Percentiles rank a stretch among this genome's conserved stretches.
phyloP scores from a whole-genome alignment of 805 yeast genomes.

The Metschnikowia orientalis region DNA sequence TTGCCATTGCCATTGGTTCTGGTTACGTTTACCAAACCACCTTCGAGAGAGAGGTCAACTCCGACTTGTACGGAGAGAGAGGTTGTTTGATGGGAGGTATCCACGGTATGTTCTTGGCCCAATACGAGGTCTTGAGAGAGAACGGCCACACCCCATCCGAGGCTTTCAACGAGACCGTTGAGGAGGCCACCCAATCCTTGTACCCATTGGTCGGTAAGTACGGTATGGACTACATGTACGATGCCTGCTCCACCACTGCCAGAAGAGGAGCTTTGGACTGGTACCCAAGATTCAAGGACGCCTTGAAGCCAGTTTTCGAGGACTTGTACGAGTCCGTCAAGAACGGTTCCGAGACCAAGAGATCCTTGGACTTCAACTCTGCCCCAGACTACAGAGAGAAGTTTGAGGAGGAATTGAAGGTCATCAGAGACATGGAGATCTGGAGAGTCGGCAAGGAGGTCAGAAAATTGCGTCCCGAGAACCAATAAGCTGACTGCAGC shows the following conservation, averaged over 20 bases:
- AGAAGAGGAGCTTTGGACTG: constrained; percentile 99
- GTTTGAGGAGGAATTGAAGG: constrained; percentile 88
- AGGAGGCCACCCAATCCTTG: constrained; percentile 98
- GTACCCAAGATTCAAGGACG: constrained; percentile 99
- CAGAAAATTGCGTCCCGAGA: constrained; percentile 99
- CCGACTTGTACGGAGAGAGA: constrained; percentile 99
- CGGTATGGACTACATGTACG: constrained; percentile 99
- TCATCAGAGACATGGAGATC: constrained; percentile 97
- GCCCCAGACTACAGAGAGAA: constrained; percentile 96
- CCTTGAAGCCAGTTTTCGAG: constrained; percentile 97
- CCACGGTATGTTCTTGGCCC: constrained; percentile 99
- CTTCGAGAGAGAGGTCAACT: constrained; percentile 97
- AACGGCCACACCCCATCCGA: constrained; percentile 99
- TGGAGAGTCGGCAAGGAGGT: constrained; percentile 99
- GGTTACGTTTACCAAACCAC: constrained; percentile 99
- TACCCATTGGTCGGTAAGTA: constrained; percentile 98
- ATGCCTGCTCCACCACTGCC: constrained; percentile 99
- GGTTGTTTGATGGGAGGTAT: constrained; percentile 99
- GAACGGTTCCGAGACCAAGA: constrained; percentile 96
- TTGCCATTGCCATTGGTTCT: constrained; percentile 98
- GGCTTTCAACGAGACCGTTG: constrained; percentile 99
- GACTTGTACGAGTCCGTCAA: constrained; percentile 92
- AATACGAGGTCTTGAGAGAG: constrained; percentile 99
- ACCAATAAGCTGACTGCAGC: constrained; percentile 57
- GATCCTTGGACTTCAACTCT: constrained; percentile 98